These are phyloP conservation scores for Emmonsiellopsis sp. DNA, from an alignment of 2,329 filamentous ascomycete genomes.

Conservation along the genomic window DNA sequence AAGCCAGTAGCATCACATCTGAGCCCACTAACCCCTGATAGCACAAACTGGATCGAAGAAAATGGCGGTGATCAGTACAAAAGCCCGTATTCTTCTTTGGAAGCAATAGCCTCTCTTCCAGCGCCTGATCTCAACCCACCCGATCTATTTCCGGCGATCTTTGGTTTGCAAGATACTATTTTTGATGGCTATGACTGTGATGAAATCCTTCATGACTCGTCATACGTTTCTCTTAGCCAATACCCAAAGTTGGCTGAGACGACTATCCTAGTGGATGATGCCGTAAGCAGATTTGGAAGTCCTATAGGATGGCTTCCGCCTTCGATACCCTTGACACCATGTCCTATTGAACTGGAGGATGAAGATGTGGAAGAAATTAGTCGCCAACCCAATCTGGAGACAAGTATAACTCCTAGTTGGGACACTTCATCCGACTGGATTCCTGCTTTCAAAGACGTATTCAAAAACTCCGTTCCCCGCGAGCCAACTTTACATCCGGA, in stretches of 20 bases:
- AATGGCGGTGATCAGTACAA: neutral
- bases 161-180: neutral
- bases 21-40: neutral
- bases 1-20: neutral
- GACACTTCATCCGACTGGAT: neutral
- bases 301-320: neutral
- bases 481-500: conserved; percentile 41
- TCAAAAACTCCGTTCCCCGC: conserved; percentile 22
- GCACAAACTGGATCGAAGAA: neutral
- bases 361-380: conserved; percentile 49
- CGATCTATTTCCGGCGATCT: neutral
- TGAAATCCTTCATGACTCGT: neutral
- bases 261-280: neutral
- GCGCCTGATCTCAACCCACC: neutral
- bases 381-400: conserved; percentile 27
- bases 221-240: neutral
- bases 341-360: conserved; percentile 11
- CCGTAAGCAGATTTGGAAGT: neutral
- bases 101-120: neutral
- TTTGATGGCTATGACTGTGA: neutral
- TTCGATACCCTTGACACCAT: neutral
- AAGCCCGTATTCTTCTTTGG: neutral
- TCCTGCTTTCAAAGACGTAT: neutral
- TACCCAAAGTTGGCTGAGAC: neutral
- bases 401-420: neutral